Conservation (phyloP, 305 asterid genomes). For the Fraxinus albicans region DNA sequence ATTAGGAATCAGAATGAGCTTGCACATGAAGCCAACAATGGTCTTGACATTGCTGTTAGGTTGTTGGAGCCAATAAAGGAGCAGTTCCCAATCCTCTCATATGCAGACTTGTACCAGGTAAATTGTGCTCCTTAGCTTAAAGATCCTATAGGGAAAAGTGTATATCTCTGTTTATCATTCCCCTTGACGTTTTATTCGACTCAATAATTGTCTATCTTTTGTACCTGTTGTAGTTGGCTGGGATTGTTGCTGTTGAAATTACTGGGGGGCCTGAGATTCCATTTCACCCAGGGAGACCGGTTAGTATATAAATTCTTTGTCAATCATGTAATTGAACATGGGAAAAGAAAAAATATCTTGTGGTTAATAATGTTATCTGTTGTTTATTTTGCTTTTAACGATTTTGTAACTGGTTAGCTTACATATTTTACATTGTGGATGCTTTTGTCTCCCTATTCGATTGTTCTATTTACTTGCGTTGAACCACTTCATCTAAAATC, state of each 20-base stretch:
- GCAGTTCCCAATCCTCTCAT: slow-evolving; percentile 58
- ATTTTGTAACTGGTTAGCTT: not conserved
- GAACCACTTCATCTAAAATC: not conserved
- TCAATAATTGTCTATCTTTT: not conserved
- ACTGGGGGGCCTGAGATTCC: slow-evolving; percentile 85
- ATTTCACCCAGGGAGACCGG: slow-evolving; percentile 77
- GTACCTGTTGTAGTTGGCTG: slow-evolving; percentile 51
- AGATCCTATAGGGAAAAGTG: not conserved
- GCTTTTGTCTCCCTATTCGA: not conserved
- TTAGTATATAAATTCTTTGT: slow-evolving; percentile 26
- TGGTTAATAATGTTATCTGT: not conserved
- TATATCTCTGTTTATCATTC: not conserved
- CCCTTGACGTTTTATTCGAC: not conserved
- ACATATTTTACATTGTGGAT: not conserved
- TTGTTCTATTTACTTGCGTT: not conserved
- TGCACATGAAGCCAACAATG: slow-evolving; percentile 73
- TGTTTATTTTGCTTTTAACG: not conserved
- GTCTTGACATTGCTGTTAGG: slow-evolving; percentile 73
- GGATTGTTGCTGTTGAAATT: slow-evolving; percentile 73
- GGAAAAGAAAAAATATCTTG: not conserved
- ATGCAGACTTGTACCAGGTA: slow-evolving; percentile 77
- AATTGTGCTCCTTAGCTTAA: not conserved
- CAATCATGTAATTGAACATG: not conserved
- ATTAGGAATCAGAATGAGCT: slow-evolving; percentile 57
- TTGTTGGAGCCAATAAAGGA: slow-evolving; percentile 71